phyloP scores from a whole-genome alignment of 768 basidiomycete genomes.

The Sporobolomyces pararoseus region DNA sequence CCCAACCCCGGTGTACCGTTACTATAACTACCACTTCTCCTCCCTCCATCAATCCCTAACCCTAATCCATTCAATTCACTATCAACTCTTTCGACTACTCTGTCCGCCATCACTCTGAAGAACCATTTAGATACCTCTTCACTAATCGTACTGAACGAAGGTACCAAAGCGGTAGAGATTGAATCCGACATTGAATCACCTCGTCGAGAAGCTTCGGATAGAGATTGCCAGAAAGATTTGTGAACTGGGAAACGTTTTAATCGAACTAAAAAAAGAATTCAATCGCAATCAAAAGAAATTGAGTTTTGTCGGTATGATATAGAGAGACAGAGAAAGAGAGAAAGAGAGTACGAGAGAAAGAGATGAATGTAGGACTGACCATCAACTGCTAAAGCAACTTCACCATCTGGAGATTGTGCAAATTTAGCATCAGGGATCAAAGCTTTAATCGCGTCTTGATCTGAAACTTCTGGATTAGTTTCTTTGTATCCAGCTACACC shows the following conservation, averaged over 20 bases:
- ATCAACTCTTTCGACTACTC: conserved; percentile 13
- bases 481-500: conserved; percentile 38
- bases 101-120: conserved; percentile 2
- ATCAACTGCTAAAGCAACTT: conserved; percentile 41
- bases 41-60: background rate
- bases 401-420: conserved; percentile 19
- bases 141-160: background rate
- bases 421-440: conserved; percentile 42
- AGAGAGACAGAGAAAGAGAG: background rate
- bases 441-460: conserved; percentile 31
- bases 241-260: conserved; percentile 44
- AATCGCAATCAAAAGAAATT: too few relatives aligned
- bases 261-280: conserved; percentile 34
- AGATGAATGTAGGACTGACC: conserved; percentile 21
- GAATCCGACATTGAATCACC: conserved; percentile 44
- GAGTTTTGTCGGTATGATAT: background rate
- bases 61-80: background rate
- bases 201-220: conserved; percentile 33
- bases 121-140: background rate
- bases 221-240: conserved; percentile 41
- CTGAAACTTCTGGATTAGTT: conserved; percentile 38
- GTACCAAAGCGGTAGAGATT: conserved; percentile 3
- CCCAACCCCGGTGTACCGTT: background rate
- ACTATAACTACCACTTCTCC: background rate
- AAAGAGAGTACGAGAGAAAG: too few relatives aligned